These are phyloP conservation scores for Silybum marianum DNA, from an alignment of 129 eudicot species.

Conservation along the genomic window DNA sequence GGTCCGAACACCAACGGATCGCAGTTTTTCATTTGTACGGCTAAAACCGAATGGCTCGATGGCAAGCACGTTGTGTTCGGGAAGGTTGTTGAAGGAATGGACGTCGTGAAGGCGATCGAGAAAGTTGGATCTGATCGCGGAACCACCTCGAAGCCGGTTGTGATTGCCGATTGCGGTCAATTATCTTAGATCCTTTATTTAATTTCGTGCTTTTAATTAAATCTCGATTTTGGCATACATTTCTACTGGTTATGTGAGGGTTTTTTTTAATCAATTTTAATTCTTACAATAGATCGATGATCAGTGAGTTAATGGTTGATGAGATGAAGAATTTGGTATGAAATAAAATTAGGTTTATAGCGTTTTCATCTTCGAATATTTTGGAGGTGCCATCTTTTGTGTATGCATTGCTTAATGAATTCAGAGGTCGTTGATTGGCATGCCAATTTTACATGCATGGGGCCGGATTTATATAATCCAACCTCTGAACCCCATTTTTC, in stretches of 20 bases:
- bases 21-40: slow-evolving; percentile 24
- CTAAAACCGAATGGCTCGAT: slow-evolving; percentile 18
- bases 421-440: no score
- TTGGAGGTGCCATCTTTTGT: not conserved
- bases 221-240: not conserved
- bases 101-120: slow-evolving; percentile 26
- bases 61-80: slow-evolving; percentile 34
- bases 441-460: not conserved
- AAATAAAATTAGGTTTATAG: not conserved
- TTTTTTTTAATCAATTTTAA: not conserved
- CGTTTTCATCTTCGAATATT: not conserved
- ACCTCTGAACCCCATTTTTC: no score
- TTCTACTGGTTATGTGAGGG: not conserved
- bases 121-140: slow-evolving; percentile 21
- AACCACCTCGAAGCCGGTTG: slow-evolving; percentile 29
- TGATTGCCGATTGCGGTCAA: slow-evolving; percentile 31
- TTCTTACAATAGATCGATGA: not conserved
- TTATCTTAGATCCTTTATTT: not conserved
- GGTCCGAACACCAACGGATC: slow-evolving; percentile 55
- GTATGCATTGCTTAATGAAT: no score
- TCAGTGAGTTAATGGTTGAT: not conserved
- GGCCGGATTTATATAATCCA: no score
- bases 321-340: not conserved
- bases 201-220: not conserved
- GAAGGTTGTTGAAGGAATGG: slow-evolving; percentile 26